Base-by-base conservation (phyloP, 495 filamentous ascomycete species). In the Annulohypoxylon nitens region DNA sequence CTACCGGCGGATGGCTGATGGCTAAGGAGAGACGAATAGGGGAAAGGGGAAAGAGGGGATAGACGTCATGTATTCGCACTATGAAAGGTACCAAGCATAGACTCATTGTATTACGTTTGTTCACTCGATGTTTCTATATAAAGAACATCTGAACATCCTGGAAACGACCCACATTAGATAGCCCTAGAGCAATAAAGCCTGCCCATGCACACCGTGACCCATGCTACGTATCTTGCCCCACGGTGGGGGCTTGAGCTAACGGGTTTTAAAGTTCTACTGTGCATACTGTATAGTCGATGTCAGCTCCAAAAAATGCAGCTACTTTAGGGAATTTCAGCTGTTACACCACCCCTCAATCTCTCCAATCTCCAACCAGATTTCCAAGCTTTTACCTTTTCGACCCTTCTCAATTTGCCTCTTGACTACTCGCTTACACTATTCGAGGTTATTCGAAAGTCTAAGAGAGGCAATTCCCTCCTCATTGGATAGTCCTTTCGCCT, bases 91-190 rank as follows among this genome's bases (percentile, higher is more conserved):
- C 20, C 20, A 23, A 1, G 20, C 20, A 23, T 23, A 23, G 20
- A 23, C 20, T 23, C 20, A 23, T 23, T 23, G 20, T 23, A 23
- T 23, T 23, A 23, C 20, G 20, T 23, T 23, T 23, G 67, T 57
- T 67, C 39, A 67, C 59, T 43, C 47, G 8, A 54, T 67, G 71
- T 55, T 74, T 70, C 71, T 74, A 74, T 58, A 70, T 70, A 67
- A 70, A 70, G 71, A 74, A 50, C 23, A 30, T 30, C 5, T 30
- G 30, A 30, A 3, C 30, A 30, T 30, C 30, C 30, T 30, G 30
- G 30, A 30, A 30, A 30, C 34, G 62, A 41, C 36, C 47, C 62
- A 26, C 54, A 53, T 55, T 58, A 62, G 69, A 64, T 59, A 26
- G 25, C n/a, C 43, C 4, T 47, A 47, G 16, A 47, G 43, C 43